phyloP scores from a whole-genome alignment of 129 eudicot genomes.

The Chrysanthemum makinoi region DNA sequence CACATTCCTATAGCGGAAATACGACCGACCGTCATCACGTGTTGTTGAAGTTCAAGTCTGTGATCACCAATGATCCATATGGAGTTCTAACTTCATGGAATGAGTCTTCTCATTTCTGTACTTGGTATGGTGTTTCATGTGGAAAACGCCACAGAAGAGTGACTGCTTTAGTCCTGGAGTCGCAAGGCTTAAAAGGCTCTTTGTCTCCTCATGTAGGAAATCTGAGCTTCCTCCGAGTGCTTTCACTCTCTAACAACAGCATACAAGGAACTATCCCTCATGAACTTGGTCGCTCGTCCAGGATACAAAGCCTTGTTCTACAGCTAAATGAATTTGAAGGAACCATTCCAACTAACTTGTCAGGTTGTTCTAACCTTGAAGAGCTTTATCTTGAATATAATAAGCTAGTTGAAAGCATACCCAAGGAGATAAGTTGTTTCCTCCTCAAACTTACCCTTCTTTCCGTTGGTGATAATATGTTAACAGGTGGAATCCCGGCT shows the following conservation, averaged over 20 bases:
- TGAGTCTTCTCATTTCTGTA: slow-evolving; percentile 25
- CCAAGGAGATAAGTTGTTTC: background rate
- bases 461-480: no score
- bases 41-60: background rate
- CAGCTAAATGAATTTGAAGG: background rate
- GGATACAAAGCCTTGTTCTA: background rate
- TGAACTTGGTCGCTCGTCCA: slow-evolving; percentile 9
- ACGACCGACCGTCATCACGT: slow-evolving; percentile 15
- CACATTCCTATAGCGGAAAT: background rate
- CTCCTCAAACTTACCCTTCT: no score
- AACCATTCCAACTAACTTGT: no score
- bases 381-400: background rate
- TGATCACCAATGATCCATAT: slow-evolving; percentile 6
- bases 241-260: slow-evolving; percentile 2
- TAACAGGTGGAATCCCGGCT: background rate
- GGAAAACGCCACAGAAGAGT: slow-evolving; percentile 13
- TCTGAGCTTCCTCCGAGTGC: slow-evolving; percentile 12
- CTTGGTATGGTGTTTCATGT: slow-evolving; percentile 25
- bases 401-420: slow-evolving; percentile 20
- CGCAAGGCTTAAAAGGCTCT: slow-evolving; percentile 15
- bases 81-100: slow-evolving; percentile 23
- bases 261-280: slow-evolving; percentile 14
- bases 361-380: slow-evolving; percentile 19
- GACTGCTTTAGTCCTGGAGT: background rate
- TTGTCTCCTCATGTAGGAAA: slow-evolving; percentile 29